Evolutionary conservation across 1,284 basidiomycete species (phyloP), one percentile per base, ranked within the genome.

Genomic region (Trametes polyzona): DNA sequence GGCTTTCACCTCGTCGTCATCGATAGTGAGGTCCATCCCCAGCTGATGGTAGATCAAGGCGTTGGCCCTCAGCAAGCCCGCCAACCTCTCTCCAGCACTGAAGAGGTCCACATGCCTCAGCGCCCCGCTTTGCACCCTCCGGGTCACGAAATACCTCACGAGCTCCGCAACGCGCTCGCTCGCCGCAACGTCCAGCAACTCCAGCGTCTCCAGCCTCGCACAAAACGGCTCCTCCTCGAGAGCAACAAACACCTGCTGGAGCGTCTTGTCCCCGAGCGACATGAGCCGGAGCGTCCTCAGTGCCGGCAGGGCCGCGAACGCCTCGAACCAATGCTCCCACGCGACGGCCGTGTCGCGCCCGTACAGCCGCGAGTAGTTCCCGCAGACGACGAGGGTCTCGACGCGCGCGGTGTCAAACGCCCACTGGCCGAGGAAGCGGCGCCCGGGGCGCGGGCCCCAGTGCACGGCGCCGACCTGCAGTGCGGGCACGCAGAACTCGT

Each of bases 351-450:
- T 4, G 14, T 43, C 27, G 12, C 19, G 23, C 12, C 11, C 7
- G 10, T 27, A 19, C 33, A 24, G n/a, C 40, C 14, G 30, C 35
- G 24, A 9, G 37, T 12, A 21, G 41, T 23, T 27, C 11, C 32
- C 52, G 39, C 44, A 51, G n/a, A 57, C 21, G 36, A 57, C 48
- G 40, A 47, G 30, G 11, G 44, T 47, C 55, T 57, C 55, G 36
- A 57, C 37, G n/a, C 32, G 32, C 21, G 49, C 17, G 12, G 49
- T 36, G 43, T 41, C 37, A 43, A 57, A 41, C 16, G 48, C 19
- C 49, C 55, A 57, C 17, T 46, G 30, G 12, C 29, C 30, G 29
- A 51, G 11, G 48, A 57, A 47, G 29, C 55, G 24, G 12, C 21
- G 4, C 11, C 37, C 37, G 35, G 19, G 30, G 17, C 17, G 12